A percentile compares a stretch with the other conserved stretches of the same genome.
Evolutionary conservation across 768 basidiomycete genomes (phyloP).

Genomic region (Leccinum uliginosum): DNA sequence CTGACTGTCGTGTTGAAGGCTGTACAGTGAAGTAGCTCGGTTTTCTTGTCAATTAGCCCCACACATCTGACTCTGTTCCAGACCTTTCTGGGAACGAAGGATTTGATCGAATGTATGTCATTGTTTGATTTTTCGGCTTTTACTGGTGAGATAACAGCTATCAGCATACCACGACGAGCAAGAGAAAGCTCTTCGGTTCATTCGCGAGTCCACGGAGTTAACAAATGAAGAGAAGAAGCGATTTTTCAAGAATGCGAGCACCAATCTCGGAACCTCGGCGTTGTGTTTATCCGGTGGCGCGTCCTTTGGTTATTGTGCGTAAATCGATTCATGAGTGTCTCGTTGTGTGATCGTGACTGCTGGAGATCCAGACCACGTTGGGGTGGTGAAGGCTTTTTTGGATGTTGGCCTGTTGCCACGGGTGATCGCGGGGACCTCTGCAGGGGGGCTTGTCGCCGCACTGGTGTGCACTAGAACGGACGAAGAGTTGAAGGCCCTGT

Average conservation of each 20-base stretch:
- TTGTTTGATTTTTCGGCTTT: not conserved
- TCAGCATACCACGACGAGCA: conserved; percentile 82
- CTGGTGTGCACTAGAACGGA: conserved; percentile 86
- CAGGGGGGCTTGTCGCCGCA: conserved; percentile 77
- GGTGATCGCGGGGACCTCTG: conserved; percentile 92
- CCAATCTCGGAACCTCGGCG: conserved; percentile 88
- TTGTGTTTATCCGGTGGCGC: conserved; percentile 96
- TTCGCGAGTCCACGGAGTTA: conserved; percentile 70
- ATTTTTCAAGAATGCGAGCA: conserved; percentile 87
- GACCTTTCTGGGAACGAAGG: conserved; percentile 92
- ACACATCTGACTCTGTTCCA: conserved; percentile 31
- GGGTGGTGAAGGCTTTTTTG: conserved; percentile 88
- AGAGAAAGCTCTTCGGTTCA: conserved; percentile 66
- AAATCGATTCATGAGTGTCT: conserved; percentile 1
- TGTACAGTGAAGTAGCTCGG: conserved; percentile 78
- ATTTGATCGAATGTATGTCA: conserved; percentile 73
- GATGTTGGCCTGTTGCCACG: conserved; percentile 83
- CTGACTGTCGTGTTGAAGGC: conserved; percentile 37
- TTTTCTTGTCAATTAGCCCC: not conserved
- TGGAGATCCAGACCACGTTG: conserved; percentile 65
- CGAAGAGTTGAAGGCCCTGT: conserved; percentile 70
- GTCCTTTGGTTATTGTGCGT: conserved; percentile 84
- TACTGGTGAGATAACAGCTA: not conserved
- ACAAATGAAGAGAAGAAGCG: conserved; percentile 84
- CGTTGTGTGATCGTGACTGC: not conserved